A percentile compares a stretch with the other conserved stretches of the same genome.
Evolutionary conservation across 805 yeast genomes (phyloP).

Genomic region (Candida berthetii): DNA sequence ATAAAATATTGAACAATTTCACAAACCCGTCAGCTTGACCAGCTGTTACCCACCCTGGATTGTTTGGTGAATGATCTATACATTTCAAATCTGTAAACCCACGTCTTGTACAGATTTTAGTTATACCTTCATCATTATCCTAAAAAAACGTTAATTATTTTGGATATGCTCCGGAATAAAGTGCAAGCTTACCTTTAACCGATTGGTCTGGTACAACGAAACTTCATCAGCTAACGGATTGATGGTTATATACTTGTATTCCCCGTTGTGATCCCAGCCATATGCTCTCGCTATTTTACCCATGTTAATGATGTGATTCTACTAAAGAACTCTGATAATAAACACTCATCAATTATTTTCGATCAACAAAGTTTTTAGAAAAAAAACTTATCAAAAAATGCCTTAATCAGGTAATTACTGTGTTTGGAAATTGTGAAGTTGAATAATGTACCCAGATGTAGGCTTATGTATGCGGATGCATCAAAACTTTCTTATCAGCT

Average conservation of each 20-base stretch:
- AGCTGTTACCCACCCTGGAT: slow-evolving; percentile 58
- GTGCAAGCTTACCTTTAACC: slow-evolving; percentile 16
- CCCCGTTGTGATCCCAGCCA: slow-evolving; percentile 19
- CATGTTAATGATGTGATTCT: slow-evolving; percentile 5
- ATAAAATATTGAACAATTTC: slow-evolving; percentile 52
- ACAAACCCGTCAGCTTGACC: slow-evolving; percentile 72
- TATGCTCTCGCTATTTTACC: slow-evolving; percentile 19
- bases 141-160: slow-evolving; percentile 8
- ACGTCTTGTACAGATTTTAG: slow-evolving; percentile 43
- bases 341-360: too few relatives aligned
- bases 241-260: slow-evolving; percentile 18
- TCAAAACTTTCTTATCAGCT: too few relatives aligned
- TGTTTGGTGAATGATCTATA: slow-evolving; percentile 49
- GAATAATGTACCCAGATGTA: too few relatives aligned
- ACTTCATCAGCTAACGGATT: slow-evolving; percentile 82
- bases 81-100: slow-evolving; percentile 70
- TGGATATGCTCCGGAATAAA: background rate
- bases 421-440: too few relatives aligned
- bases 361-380: too few relatives aligned
- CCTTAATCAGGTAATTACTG: too few relatives aligned
- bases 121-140: slow-evolving; percentile 40
- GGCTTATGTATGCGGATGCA: too few relatives aligned
- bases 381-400: too few relatives aligned
- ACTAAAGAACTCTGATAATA: too few relatives aligned
- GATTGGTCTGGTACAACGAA: slow-evolving; percentile 52